Evolutionary conservation across 1,284 basidiomycete genomes (phyloP), one percentile per base, ranked within the genome.

Genomic region (Puccinia brachypodii): DNA sequence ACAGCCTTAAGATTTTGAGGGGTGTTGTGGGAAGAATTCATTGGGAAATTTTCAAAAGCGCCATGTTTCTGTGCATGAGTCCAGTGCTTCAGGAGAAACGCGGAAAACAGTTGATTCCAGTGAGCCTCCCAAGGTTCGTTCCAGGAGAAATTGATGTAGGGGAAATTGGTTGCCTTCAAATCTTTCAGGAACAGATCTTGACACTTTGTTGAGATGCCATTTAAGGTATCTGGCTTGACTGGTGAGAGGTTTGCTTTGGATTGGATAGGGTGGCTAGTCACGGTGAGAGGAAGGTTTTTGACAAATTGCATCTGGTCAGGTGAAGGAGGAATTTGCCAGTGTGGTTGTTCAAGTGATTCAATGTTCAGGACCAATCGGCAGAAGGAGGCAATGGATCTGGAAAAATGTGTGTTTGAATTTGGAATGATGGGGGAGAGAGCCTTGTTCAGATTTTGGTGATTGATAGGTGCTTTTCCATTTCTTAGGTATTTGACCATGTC

Each of bases 401-500:
- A 69, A 44, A 69, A 69, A 44, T 69, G 66, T 33, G 38, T 42
- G 38, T 42, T 40, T 2, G 66, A 33, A 6, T 22, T 4, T 14
- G 66, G 38, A 25, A 69, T n/a, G 6, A 69, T 2, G 7, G 11
- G 11, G 25, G n/a, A 40, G 13, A 69, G n/a, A 22, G 66, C 38
- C 38, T 69, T 42, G 38, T 42, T 69, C 2, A 44, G 36, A 36
- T 69, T 69, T 16, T 16, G 25, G 2, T n/a, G 2, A 31, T 69
- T 69, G 4, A 6, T 36, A 6, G 31, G 25, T 33, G 66, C 19
- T 44, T 44, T 40, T 40, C 66, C 38, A 42, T 42, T 42, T 25
- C 25, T 44, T 7, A 69, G 66, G 7, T 25, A 38, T n/a, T 40
- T 69, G 25, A 69, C 66, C 66, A 69, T 69, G n/a, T n/a, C n/a